A percentile compares a stretch with the other conserved stretches of the same genome.
These are phyloP conservation scores for Aspergillus homomorphus DNA, from an alignment of 495 filamentous ascomycete genomes.

Conservation along the genomic window DNA sequence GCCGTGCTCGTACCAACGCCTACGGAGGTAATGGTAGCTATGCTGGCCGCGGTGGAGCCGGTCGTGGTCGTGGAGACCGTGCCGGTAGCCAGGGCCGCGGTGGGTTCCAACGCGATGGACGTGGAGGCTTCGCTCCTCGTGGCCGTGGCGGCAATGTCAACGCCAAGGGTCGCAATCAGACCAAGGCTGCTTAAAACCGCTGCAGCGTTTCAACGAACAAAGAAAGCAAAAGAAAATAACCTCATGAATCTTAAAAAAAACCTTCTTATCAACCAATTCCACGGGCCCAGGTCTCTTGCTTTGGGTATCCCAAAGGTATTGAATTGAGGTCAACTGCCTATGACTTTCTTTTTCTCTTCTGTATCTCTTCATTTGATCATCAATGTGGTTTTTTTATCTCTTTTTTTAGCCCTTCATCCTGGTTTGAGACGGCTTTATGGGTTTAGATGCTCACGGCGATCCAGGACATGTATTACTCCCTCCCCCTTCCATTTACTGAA, in stretches of 20 bases:
- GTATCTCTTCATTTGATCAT: constrained; percentile 13
- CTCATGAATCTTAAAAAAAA: constrained; percentile 1
- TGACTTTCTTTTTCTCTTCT: constrained; percentile 6
- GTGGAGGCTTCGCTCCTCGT: constrained; percentile 51
- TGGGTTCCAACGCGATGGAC: constrained; percentile 63
- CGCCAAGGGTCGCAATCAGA: constrained; percentile 47
- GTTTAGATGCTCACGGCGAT: constrained; percentile 18
- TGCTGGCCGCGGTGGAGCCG: constrained; percentile 54
- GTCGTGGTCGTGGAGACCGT: constrained; percentile 68
- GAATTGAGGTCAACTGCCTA: background rate
- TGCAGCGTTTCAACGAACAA: background rate
- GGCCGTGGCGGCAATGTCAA: constrained; percentile 53
- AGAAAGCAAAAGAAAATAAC: constrained; percentile 9
- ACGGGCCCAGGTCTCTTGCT: background rate
- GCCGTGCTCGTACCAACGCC: constrained; percentile 67
- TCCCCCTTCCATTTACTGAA: constrained; percentile 27
- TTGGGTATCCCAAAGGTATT: background rate
- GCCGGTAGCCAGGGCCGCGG: constrained; percentile 64
- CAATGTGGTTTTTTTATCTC: too few species aligned
- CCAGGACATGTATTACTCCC: constrained; percentile 46
- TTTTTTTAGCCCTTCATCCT: constrained; percentile 22
- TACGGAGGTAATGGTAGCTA: constrained; percentile 61
- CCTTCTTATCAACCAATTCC: background rate
- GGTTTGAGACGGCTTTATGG: constrained; percentile 15
- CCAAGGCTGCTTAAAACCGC: constrained; percentile 45